A percentile compares a stretch with the other conserved stretches of the same genome.
phyloP scores from a whole-genome alignment of 2,329 filamentous ascomycete species.

The Cordyceps militaris region DNA sequence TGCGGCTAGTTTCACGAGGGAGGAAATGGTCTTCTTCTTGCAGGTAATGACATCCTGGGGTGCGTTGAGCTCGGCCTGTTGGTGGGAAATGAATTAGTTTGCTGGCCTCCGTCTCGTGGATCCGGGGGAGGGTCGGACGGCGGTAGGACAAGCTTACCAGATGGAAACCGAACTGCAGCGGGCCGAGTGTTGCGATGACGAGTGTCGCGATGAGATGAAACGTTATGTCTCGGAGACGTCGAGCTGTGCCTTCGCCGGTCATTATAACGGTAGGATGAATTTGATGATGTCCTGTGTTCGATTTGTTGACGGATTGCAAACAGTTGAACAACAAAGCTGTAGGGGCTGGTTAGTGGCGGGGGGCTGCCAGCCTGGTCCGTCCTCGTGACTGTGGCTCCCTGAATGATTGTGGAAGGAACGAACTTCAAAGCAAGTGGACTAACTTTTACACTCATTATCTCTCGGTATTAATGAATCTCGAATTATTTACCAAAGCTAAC shows the following conservation, averaged over 20 bases:
- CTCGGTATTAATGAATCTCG: too few relatives aligned
- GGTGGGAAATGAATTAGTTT: slow-evolving; percentile 14
- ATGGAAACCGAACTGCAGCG: slow-evolving; percentile 92
- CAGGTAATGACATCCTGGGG: slow-evolving; percentile 92
- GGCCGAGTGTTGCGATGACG: slow-evolving; percentile 70
- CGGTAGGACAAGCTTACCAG: slow-evolving; percentile 50
- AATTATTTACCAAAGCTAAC: too few relatives aligned
- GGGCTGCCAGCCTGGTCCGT: too few relatives aligned
- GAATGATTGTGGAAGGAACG: too few relatives aligned
- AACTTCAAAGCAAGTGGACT: too few relatives aligned
- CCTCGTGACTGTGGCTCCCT: too few relatives aligned
- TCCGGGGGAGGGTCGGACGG: background rate
- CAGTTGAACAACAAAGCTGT: background rate
- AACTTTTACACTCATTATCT: too few relatives aligned
- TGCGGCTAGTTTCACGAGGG: slow-evolving; percentile 21
- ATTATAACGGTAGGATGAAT: background rate
- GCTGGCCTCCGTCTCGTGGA: background rate
- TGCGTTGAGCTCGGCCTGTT: slow-evolving; percentile 80
- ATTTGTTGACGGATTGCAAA: background rate
- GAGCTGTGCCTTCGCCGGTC: slow-evolving; percentile 9
- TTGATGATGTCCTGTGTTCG: background rate
- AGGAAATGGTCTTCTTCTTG: slow-evolving; percentile 45
- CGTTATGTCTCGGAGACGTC: slow-evolving; percentile 48
- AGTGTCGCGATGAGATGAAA: slow-evolving; percentile 73
- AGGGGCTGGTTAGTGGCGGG: too few relatives aligned